phyloP scores from a whole-genome alignment of 2,329 filamentous ascomycete species.

The Cyphellophora attinorum region DNA sequence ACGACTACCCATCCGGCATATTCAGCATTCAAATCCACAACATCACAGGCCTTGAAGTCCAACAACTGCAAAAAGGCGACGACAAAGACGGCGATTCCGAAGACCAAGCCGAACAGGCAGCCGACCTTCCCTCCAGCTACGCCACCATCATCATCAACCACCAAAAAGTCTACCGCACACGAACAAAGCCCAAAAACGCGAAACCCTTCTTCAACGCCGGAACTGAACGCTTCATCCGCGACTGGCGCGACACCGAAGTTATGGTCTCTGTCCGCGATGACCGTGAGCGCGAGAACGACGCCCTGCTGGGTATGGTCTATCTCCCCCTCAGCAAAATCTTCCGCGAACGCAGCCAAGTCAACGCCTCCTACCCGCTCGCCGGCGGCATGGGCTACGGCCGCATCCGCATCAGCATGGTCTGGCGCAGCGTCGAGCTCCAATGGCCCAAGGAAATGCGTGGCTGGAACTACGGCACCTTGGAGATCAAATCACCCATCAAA shows the following conservation, averaged over 20 bases:
- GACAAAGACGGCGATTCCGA: conserved; percentile 29
- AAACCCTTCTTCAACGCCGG: conserved; percentile 73
- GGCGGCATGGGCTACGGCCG: conserved; percentile 66
- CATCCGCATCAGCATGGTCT: conserved; percentile 61
- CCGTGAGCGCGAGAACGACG: conserved; percentile 58
- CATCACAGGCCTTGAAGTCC: conserved; percentile 58
- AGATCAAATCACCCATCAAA: conserved; percentile 47
- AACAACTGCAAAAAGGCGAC: conserved; percentile 47
- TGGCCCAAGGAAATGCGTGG: conserved; percentile 50
- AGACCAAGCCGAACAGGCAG: conserved; percentile 46
- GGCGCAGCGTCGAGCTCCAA: conserved; percentile 58
- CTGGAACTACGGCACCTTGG: conserved; percentile 64
- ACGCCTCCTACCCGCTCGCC: conserved; percentile 56
- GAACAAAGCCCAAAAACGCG: conserved; percentile 68
- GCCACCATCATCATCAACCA: conserved; percentile 68
- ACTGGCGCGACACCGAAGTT: conserved; percentile 59
- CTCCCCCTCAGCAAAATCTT: conserved; percentile 56
- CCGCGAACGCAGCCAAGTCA: conserved; percentile 53
- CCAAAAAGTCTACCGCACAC: conserved; percentile 57
- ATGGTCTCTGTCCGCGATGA: conserved; percentile 60
- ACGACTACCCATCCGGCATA: conserved; percentile 55
- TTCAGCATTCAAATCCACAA: conserved; percentile 64
- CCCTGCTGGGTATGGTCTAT: conserved; percentile 61
- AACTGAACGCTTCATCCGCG: conserved; percentile 60
- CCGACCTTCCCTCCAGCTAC: conserved; percentile 60